phyloP scores from a whole-genome alignment of 2,329 filamentous ascomycete species.

The Mariannaea sp. region DNA sequence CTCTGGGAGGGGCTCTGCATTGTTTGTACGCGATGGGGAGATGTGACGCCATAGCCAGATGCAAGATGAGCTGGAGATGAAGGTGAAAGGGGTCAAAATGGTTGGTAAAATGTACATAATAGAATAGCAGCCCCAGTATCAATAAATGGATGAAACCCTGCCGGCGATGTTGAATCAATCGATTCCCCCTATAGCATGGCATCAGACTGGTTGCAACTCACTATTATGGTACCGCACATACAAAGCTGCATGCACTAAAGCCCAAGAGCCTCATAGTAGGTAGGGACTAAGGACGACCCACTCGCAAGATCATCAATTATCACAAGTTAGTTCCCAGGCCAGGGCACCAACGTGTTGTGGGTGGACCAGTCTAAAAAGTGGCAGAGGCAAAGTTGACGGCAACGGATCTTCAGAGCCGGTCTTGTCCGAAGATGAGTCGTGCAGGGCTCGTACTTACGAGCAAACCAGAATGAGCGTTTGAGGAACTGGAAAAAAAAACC shows the following conservation, averaged over 20 bases:
- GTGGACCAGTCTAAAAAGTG: conserved; percentile 2
- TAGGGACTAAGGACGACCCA: too few relatives aligned
- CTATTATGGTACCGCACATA: too few relatives aligned
- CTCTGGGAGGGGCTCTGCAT: too few relatives aligned
- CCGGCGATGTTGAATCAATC: too few relatives aligned
- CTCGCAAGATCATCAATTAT: too few relatives aligned
- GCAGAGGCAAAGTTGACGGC: background rate
- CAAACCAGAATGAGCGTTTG: background rate
- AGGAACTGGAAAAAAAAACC: background rate
- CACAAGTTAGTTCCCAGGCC: too few relatives aligned
- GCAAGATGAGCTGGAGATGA: background rate
- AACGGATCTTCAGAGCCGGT: conserved; percentile 1
- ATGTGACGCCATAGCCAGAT: background rate
- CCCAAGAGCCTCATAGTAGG: too few relatives aligned
- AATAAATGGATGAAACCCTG: too few relatives aligned
- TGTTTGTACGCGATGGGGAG: background rate
- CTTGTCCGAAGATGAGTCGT: conserved; percentile 4
- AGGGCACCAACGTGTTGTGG: background rate
- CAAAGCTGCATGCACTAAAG: too few relatives aligned
- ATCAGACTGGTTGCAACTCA: too few relatives aligned
- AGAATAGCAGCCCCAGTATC: background rate
- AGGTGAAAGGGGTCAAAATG: too few relatives aligned
- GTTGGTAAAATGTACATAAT: conserved; percentile 9
- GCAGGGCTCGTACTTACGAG: background rate
- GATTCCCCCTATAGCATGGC: too few relatives aligned